Evolutionary conservation across 257 asterid species (phyloP), one percentile per base, ranked within the genome.

Genomic region (Hygrophila difformis): DNA sequence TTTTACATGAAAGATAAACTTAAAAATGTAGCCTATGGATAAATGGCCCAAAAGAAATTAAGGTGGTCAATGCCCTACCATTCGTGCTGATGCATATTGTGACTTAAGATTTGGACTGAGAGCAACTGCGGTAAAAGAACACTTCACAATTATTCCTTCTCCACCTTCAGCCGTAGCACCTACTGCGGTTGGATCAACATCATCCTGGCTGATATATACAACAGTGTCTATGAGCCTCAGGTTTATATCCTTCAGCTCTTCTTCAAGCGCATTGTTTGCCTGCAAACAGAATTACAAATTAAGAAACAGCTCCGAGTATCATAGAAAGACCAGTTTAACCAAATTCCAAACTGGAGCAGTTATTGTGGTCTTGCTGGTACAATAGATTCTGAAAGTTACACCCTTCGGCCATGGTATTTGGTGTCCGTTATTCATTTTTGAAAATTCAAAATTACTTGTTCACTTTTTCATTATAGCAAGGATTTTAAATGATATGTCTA

Each of bases 31-130:
- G n/a, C n/a, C 13, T 49, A 18, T 54, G 53, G 46, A 55, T 50
- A 56, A 45, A 58, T 19, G 44, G 47, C 43, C 24, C 10, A 40
- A 53, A 28, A 47, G 60, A 10, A 16, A 18, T 17, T 42, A 18
- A 42, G 5, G 22, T 17, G 22, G 13, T 20, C 44, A 48, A 41
- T 50, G 57, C 47, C 84, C 72, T 65, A 87, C 97, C 95, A 72
- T 81, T 57, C 76, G 97, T 6, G 88, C 92, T 35, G 95, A 87
- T 51, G 95, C 94, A 70, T 77, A 87, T 56, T 76, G 97, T 51
- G 95, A 69, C 59, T 87, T 87, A 63, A 87, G 66, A 58, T 66
- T 78, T 41, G 95, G 95, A 66, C 97, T 76, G 55, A 87, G 85
- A 16, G 94, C 84, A 43, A 87, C 81, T 40, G 92, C 92, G 26